phyloP scores from a whole-genome alignment of 192 early-diverging fungal genomes.

The Coemansia sp. region DNA sequence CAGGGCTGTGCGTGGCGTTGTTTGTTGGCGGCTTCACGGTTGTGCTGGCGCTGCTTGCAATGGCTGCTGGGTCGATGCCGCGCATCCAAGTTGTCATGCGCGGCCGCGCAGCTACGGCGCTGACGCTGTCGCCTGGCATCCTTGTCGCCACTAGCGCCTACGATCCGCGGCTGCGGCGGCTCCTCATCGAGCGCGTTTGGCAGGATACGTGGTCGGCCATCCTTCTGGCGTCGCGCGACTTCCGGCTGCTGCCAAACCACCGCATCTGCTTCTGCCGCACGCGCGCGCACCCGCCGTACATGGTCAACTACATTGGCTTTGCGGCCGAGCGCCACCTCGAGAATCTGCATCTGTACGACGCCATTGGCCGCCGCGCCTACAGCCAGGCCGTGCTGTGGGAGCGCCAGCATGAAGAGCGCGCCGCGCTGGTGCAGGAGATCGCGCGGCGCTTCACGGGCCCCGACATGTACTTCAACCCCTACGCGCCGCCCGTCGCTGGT shows the following conservation, averaged over 20 bases:
- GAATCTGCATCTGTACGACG: constrained; percentile 63
- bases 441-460: constrained; percentile 59
- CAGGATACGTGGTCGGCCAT: constrained; percentile 73
- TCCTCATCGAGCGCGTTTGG: constrained; percentile 67
- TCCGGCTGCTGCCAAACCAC: constrained; percentile 59
- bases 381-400: constrained; percentile 41
- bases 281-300: constrained; percentile 63
- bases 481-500: not conserved
- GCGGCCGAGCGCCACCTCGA: constrained; percentile 70
- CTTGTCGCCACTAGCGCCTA: constrained; percentile 34
- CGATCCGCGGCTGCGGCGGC: constrained; percentile 47
- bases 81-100: constrained; percentile 54
- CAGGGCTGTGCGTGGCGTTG: constrained; percentile 55
- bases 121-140: constrained; percentile 54
- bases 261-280: constrained; percentile 59
- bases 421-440: constrained; percentile 53
- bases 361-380: constrained; percentile 60
- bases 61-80: constrained; percentile 46
- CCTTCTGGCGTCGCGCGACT: constrained; percentile 60
- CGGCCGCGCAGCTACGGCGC: constrained; percentile 31
- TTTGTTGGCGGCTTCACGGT: constrained; percentile 51
- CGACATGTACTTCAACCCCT: constrained; percentile 68
- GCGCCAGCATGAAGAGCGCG: constrained; percentile 37
- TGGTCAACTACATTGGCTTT: constrained; percentile 66
- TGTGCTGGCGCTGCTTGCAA: constrained; percentile 44